A percentile compares a stretch with the other conserved stretches of the same genome.
These are phyloP conservation scores for Serendipita sp. DNA, from an alignment of 768 basidiomycete genomes.

Conservation along the genomic window DNA sequence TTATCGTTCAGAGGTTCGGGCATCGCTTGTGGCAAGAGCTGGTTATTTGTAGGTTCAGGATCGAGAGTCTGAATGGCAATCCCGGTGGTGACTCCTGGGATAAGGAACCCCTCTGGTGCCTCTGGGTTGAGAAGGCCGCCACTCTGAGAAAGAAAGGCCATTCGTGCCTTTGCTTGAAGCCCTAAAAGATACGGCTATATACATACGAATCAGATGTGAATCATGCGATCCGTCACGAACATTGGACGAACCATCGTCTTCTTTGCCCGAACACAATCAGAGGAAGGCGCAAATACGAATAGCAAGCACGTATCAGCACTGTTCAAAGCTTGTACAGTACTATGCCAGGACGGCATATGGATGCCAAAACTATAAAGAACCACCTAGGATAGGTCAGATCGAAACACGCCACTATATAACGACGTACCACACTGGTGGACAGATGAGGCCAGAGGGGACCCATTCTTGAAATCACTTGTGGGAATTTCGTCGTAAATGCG, in stretches of 20 bases:
- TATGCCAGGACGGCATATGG: background rate
- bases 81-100: background rate
- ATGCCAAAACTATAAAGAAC: conserved; percentile 1
- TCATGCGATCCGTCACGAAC: background rate
- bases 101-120: background rate
- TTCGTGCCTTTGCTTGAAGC: background rate
- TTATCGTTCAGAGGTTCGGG: too few species aligned
- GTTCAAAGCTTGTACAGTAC: background rate
- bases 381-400: background rate
- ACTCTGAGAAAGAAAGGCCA: background rate
- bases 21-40: too few species aligned
- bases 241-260: background rate
- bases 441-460: background rate
- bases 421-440: background rate
- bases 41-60: background rate
- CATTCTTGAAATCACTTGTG: background rate
- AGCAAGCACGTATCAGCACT: background rate
- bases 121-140: background rate
- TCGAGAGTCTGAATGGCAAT: background rate
- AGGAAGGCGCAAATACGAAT: background rate
- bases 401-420: background rate
- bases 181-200: background rate
- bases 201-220: background rate
- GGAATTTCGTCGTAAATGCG: background rate
- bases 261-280: background rate